Conservation (phyloP, 163 green algal species). For the Scenedesmus sp. region DNA sequence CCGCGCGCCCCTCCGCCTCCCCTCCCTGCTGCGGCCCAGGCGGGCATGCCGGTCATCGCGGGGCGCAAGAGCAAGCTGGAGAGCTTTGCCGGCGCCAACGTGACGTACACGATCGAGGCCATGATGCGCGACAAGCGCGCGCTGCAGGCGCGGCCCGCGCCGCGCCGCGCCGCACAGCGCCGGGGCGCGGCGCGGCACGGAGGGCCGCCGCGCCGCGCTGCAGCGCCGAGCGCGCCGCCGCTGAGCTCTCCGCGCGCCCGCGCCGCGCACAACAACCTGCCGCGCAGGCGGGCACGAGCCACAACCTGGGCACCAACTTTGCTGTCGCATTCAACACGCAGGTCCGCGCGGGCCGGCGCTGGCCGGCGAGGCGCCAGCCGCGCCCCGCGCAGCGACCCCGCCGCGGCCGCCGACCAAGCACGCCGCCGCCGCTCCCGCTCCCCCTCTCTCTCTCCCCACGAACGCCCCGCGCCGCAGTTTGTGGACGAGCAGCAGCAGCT, state of each 20-base stretch:
- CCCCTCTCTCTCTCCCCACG: slow-evolving; percentile 79
- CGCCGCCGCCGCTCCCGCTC: too few relatives aligned
- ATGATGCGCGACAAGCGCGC: slow-evolving; percentile 97
- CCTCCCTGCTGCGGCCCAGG: too few relatives aligned
- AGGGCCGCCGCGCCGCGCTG: too few relatives aligned
- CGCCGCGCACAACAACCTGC: background rate
- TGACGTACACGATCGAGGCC: slow-evolving; percentile 98
- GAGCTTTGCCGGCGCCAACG: slow-evolving; percentile 93
- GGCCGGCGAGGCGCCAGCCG: too few relatives aligned
- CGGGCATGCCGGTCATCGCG: slow-evolving; percentile 93
- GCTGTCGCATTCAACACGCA: slow-evolving; percentile 79
- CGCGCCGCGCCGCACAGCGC: too few relatives aligned
- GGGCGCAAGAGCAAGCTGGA: slow-evolving; percentile 94
- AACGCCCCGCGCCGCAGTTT: too few relatives aligned
- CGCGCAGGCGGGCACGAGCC: slow-evolving; percentile 93
- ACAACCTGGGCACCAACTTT: slow-evolving; percentile 99
- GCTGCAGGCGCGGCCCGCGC: slow-evolving; percentile 74
- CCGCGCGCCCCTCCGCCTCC: slow-evolving; percentile 2
- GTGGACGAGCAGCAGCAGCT: slow-evolving; percentile 74
- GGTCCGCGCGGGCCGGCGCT: too few relatives aligned
- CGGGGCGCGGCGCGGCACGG: too few relatives aligned
- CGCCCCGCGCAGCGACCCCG: too few relatives aligned
- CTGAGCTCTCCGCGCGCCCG: background rate
- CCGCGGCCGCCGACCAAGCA: too few relatives aligned
- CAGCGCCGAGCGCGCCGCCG: too few relatives aligned